Evolutionary conservation across 768 basidiomycete species (phyloP).

Genomic region (Mycena latifolia): DNA sequence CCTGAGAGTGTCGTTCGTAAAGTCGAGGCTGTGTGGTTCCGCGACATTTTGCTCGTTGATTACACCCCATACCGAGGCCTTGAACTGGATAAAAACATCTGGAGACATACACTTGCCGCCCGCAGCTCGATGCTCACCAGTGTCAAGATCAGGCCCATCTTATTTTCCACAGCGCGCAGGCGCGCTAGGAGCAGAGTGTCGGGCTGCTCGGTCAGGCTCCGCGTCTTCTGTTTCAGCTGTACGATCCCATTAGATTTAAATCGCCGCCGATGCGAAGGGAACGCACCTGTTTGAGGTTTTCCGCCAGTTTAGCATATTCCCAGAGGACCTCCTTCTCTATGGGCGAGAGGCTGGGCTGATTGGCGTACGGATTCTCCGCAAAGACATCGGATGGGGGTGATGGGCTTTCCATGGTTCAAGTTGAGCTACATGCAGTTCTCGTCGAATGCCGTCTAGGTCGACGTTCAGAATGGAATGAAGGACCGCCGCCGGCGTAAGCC

Average conservation of each 20-base stretch:
- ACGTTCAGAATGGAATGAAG: too few species aligned
- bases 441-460: too few species aligned
- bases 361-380: slow-evolving; percentile 77
- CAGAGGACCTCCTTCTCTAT: slow-evolving; percentile 87
- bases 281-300: slow-evolving; percentile 83
- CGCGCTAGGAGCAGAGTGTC: slow-evolving; percentile 83
- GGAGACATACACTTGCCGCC: slow-evolving; percentile 42
- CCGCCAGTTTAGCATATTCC: slow-evolving; percentile 92
- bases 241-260: background rate
- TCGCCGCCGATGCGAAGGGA: background rate
- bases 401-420: slow-evolving; percentile 41
- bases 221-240: slow-evolving; percentile 78
- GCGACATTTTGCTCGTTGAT: slow-evolving; percentile 81
- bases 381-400: slow-evolving; percentile 56
- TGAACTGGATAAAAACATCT: slow-evolving; percentile 66
- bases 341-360: slow-evolving; percentile 72
- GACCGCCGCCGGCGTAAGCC: too few species aligned
- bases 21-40: slow-evolving; percentile 37
- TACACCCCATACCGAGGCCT: slow-evolving; percentile 96
- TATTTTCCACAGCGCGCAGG: slow-evolving; percentile 87
- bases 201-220: slow-evolving; percentile 77
- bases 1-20: slow-evolving; percentile 3
- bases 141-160: slow-evolving; percentile 95
- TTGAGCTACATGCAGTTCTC: slow-evolving; percentile 3
- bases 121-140: slow-evolving; percentile 64